Base-by-base conservation (phyloP, 1,284 basidiomycete species). In the Leccinum huronense region DNA sequence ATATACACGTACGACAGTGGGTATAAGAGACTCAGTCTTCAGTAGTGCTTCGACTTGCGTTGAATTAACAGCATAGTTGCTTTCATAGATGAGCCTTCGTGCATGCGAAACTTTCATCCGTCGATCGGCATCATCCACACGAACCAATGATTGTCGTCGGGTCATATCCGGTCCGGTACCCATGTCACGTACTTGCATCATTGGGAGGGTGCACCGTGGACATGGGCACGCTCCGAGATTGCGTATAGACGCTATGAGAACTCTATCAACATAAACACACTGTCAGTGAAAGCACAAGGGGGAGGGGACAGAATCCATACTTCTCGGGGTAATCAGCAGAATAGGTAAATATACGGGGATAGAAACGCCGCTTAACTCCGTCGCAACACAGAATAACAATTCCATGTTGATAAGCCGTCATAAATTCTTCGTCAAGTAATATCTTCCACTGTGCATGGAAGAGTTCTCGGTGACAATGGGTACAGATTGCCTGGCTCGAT, bases 141-240 rank as follows among this genome's bases (percentile, higher is more conserved):
- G 53, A 19, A 34, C 56, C 23, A 61, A 38, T 3, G 31, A 10
- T 30, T 42, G 9, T 4, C 34, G 7, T 38, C 51, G 34, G 14
- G 27, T 45, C 19, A 58, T 61, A 31, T 66, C 62, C 3, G 27
- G 27, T 3, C 5, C 3, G 5, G 57, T 61, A 19, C 57, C 58
- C 14, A 76, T 59, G 2, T 70, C 58, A 16, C 61, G 54, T 11
- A 63, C 3, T 8, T 57, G n/a, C 3, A 11, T 42, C 59, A 36
- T 66, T 67, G 40, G 30, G n/a, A 71, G 63, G 0, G 68, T 63
- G 63, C 78, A 80, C 2, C 67, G 68, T 4, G 76, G 76, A 63
- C 23, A 27, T 27, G 23, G 23, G 23, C 23, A 27, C 23, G 23
- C 23, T 27, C 23, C 23, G 23, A 27, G 78, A 80, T 0, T 71